Evolutionary conservation across 768 basidiomycete genomes (phyloP), one percentile per base, ranked within the genome.

Genomic region (Lentinula edodes): DNA sequence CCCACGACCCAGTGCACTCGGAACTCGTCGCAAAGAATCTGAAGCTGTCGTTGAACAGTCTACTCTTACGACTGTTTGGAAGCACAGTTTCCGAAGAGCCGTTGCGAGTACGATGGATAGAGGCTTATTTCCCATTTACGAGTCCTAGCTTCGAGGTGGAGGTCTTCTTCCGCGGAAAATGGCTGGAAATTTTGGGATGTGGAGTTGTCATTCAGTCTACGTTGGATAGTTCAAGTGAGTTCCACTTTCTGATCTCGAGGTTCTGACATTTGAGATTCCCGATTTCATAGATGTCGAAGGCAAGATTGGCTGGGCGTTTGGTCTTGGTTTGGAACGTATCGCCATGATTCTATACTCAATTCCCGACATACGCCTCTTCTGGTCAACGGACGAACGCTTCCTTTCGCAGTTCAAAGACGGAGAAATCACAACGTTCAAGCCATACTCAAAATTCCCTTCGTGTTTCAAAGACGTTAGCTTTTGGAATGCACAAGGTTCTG

Each of bases 141-240:
- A 90, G 88, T 62, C 97, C 97, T 8, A 97, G 95, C 71, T 99
- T 92, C 70, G 96, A 99, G 70, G 95, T 99, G 45, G 97, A 99
- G 71, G 95, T 98, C 5, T 89, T 95, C 74, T 98, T 91, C 77
- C 85, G 88, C 61, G 97, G 94, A 0, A 90, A 95, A 73, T 99
- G 97, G 97, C 78, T 99, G 23, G 97, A 98, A 73, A 92, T 99
- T 59, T 79, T 98, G 6, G 97, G 97, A 0, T 95, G 85, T 62
- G 97, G 97, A 1, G 93, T 99, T 23, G 86, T 98, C 42, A 81
- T 85, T 63, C 95, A 98, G 71, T 86, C 88, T 32, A 97, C 95
- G 0, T 75, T 99, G 46, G 87, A 95, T 65, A 86, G 86, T 43
- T 88, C 95, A 48, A 87, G 97, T 95, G 69, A 68, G 90, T 62